phyloP scores from a whole-genome alignment of 2,329 filamentous ascomycete genomes.

The Sporothrix pallida region DNA sequence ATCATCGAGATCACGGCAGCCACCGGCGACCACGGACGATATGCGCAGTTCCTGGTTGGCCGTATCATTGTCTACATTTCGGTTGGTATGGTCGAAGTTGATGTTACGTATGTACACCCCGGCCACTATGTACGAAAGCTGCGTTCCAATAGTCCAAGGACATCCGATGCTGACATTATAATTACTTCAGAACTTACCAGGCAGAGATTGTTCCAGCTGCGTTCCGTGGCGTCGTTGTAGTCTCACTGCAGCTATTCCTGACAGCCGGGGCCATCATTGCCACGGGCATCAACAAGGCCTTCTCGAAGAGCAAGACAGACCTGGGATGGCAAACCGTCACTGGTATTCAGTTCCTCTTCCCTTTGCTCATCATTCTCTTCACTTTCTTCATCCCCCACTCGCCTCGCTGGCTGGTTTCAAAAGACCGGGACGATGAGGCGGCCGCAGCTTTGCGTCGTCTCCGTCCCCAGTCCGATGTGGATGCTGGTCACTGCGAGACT shows the following conservation, averaged over 20 bases:
- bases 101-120: not conserved
- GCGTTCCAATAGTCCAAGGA: too few species aligned
- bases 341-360: slow-evolving; percentile 18
- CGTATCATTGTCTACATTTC: slow-evolving; percentile 27
- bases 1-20: slow-evolving; percentile 19
- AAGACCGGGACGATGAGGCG: slow-evolving; percentile 53
- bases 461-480: not conserved
- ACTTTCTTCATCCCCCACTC: slow-evolving; percentile 53
- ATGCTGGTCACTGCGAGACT: not conserved
- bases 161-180: too few species aligned
- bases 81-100: slow-evolving; percentile 11
- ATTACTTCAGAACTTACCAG: slow-evolving; percentile 8
- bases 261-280: not conserved
- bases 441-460: not conserved
- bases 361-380: slow-evolving; percentile 44
- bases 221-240: slow-evolving; percentile 22
- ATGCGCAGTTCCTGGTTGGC: slow-evolving; percentile 27
- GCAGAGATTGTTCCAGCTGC: slow-evolving; percentile 25
- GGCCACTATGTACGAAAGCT: too few species aligned
- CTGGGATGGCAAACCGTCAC: not conserved
- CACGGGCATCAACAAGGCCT: not conserved
- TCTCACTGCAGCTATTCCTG: slow-evolving; percentile 25
- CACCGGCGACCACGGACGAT: not conserved
- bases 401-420: slow-evolving; percentile 56
- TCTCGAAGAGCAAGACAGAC: too few species aligned